These are phyloP conservation scores for Diaporthe sp. DNA, from an alignment of 2,329 filamentous ascomycete genomes.

Conservation along the genomic window DNA sequence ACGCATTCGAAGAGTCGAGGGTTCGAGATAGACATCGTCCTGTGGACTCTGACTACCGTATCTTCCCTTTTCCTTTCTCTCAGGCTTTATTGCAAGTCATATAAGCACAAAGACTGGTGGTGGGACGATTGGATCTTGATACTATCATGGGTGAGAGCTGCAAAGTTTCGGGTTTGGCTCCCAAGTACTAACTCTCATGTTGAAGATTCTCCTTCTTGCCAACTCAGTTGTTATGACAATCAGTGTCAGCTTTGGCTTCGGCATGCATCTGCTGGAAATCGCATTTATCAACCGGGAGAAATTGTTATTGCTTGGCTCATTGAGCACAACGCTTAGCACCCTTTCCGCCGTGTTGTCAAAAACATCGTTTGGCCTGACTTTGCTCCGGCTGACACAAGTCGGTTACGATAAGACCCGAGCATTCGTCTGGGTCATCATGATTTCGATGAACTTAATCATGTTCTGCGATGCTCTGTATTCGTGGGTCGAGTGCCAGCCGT, in stretches of 20 bases:
- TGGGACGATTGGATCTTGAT: slow-evolving; percentile 22
- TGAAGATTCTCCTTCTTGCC: slow-evolving; percentile 1
- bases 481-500: slow-evolving; percentile 47
- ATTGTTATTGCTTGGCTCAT: neutral
- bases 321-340: slow-evolving; percentile 39
- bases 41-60: neutral
- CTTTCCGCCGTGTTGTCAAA: slow-evolving; percentile 49
- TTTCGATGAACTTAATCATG: slow-evolving; percentile 49
- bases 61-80: neutral
- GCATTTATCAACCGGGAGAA: neutral
- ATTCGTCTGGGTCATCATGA: slow-evolving; percentile 49
- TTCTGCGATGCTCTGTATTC: slow-evolving; percentile 44
- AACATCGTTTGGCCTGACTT: slow-evolving; percentile 52
- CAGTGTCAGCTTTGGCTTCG: slow-evolving; percentile 17
- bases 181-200: neutral
- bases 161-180: accelerated
- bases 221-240: neutral
- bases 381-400: slow-evolving; percentile 47
- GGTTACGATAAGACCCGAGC: slow-evolving; percentile 41
- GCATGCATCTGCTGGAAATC: slow-evolving; percentile 14
- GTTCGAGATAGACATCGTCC: neutral
- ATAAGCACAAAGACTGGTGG: slow-evolving; percentile 11
- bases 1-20: neutral
- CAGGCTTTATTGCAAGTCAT: neutral
- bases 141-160: neutral